Evolutionary conservation across 2,329 filamentous ascomycete species (phyloP), one percentile per base, ranked within the genome.

Genomic region (Albifimbria verrucaria): DNA sequence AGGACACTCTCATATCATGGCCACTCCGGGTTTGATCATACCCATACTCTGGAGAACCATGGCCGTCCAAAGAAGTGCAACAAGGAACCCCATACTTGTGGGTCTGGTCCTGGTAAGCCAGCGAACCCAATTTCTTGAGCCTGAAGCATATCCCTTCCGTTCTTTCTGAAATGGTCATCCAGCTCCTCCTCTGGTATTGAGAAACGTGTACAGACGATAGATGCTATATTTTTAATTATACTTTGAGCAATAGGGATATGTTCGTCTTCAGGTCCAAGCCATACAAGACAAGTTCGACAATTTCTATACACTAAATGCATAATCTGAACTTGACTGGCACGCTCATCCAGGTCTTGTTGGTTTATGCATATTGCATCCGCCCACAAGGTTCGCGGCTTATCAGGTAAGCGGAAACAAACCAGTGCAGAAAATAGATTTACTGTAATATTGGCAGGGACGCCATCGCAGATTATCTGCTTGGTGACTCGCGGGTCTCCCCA

Each of bases 331-430:
- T 48, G 46, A 7, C 22, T 15, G 5, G n/a, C 26, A 10, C 25
- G 18, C 21, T 48, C 46, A 18, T 36, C 46, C 17, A 32, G 25
- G 10, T 48, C 26, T 24, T 12, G 18, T 22, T 48, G 46, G 18
- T 36, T 48, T 17, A 48, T 48, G 18, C 46, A 48, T 7, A 48
- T 7, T 18, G 46, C 46, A 48, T 48, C 46, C 4, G 26, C 25
- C 46, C 46, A 48, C 15, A 48, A 26, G 12, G 4, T n/a, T 18
- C 46, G 24, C 18, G 26, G 25, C 10, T 48, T 22, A n/a, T 36
- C 26, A 9, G n/a, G 17, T 3, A 22, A 9, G 25, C 46, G 46
- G 26, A 48, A 26, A 20, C 26, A 26, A 21, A 9, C n/a, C 46
- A 48, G 22, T 22, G 46, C 46, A 7, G 3, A 7, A 18, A 28